phyloP scores from a whole-genome alignment of 2,329 filamentous ascomycete species.

The Rhytidhysteron rufulum region DNA sequence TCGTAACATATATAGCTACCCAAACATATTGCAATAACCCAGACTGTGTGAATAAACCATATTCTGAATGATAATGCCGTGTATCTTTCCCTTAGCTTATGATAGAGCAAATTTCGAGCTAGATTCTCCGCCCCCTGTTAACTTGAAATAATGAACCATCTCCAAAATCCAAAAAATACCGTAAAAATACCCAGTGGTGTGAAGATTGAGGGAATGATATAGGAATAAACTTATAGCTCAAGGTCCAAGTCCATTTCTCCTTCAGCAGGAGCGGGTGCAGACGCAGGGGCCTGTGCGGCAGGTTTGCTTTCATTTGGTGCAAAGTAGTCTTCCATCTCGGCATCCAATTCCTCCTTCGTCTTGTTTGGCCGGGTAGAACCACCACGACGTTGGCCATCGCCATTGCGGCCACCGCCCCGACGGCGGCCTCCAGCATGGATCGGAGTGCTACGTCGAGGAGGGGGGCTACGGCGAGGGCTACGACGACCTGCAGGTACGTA shows the following conservation, averaged over 20 bases:
- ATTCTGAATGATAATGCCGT: no score
- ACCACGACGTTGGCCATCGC: slow-evolving; percentile 42
- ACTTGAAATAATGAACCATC: no score
- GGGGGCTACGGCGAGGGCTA: slow-evolving; percentile 48
- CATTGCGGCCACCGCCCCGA: slow-evolving; percentile 40
- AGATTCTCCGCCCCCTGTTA: no score
- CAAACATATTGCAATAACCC: no score
- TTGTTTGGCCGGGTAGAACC: slow-evolving; percentile 61
- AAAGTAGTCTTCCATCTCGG: slow-evolving; percentile 97
- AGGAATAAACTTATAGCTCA: neutral
- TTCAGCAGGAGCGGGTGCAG: neutral
- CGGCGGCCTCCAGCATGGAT: slow-evolving; percentile 49
- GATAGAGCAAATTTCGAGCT: no score
- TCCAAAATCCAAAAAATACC: no score
- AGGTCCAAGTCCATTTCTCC: neutral
- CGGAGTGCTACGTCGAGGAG: slow-evolving; percentile 47
- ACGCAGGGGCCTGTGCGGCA: neutral
- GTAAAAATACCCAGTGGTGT: no score
- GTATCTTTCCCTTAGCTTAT: no score
- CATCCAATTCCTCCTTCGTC: slow-evolving; percentile 87
- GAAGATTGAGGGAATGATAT: neutral
- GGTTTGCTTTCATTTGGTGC: neutral
- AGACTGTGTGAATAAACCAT: no score
- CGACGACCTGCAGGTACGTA: slow-evolving; percentile 50
- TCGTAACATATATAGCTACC: no score